Evolutionary conservation across 2,329 filamentous ascomycete genomes (phyloP).

Genomic region (Alternaria consortialis): DNA sequence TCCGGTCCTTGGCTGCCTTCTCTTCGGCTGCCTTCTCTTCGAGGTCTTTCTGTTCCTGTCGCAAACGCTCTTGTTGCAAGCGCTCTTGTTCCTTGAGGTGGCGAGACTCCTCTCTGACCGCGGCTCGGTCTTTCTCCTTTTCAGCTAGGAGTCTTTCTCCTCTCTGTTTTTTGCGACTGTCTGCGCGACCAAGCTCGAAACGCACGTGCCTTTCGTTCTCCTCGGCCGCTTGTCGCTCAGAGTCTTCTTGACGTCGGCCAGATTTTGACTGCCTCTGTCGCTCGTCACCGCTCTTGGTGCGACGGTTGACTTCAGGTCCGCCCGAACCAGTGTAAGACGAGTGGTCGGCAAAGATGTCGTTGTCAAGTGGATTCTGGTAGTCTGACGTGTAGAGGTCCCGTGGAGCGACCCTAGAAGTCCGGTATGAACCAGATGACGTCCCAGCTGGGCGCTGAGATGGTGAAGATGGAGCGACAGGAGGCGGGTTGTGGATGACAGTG

Average conservation of each 20-base stretch:
- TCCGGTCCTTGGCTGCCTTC: constrained; percentile 22
- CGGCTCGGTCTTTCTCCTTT: constrained; percentile 29
- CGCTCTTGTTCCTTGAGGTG: constrained; percentile 26
- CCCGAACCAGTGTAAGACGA: constrained; percentile 32
- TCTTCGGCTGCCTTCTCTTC: constrained; percentile 20
- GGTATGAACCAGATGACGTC: constrained; percentile 29
- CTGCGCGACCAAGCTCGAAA: constrained; percentile 37
- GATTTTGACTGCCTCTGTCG: constrained; percentile 31
- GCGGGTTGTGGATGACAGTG: constrained; percentile 42
- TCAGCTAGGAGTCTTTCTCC: constrained; percentile 32
- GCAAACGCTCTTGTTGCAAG: constrained; percentile 26
- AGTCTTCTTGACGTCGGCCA: constrained; percentile 35
- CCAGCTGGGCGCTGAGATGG: constrained; percentile 26
- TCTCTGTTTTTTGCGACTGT: constrained; percentile 32
- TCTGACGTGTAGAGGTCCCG: constrained; percentile 24
- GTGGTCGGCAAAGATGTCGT: constrained; percentile 29
- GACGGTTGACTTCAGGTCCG: constrained; percentile 34
- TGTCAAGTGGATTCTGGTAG: constrained; percentile 29
- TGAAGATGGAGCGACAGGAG: constrained; percentile 25
- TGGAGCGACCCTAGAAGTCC: constrained; percentile 31
- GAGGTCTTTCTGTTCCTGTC: constrained; percentile 17
- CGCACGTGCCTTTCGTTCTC: constrained; percentile 39
- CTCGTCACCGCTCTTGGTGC: constrained; percentile 31
- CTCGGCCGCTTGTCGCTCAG: constrained; percentile 29
- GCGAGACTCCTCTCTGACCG: constrained; percentile 28